Base-by-base conservation (phyloP, 2,329 filamentous ascomycete genomes). In the Aspergillus tanneri region DNA sequence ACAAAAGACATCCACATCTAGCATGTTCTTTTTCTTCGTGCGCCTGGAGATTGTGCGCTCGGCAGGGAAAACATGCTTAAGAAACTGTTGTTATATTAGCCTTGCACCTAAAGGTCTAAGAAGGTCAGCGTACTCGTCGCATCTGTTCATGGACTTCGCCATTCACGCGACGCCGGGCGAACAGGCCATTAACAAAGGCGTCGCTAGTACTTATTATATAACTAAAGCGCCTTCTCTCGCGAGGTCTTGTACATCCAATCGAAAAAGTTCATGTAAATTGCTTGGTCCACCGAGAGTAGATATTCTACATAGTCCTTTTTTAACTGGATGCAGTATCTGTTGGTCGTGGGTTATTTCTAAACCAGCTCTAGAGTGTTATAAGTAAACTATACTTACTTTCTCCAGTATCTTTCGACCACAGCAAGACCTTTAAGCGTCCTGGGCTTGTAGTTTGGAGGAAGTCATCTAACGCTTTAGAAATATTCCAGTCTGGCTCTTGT, bases 181-280 rank as follows among this genome's bases (percentile, higher is more conserved):
- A 62, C 32, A 63, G 52, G 57, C 37, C 58, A 62, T 49, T 61
- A 24, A 44, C 27, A 58, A 46, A 61, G 55, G 41, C 53, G 52
- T 19, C 54, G 51, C 56, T 16, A 62, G 48, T 63, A 64, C 49
- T 61, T 34, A 23, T 64, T 25, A 37, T 63, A 63, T 0, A 39
- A 61, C 10, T 62, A 32, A 34, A 60, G 55, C 3, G 8, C 2
- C 46, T 62, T 63, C 51, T 60, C 28, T 48, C 46, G 34, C 45
- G 47, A 63, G n/a, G 43, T 61, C 19, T 47, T 63, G 2, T 30
- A 59, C 22, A 62, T 63, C 58, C 21, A 63, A 23, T 63, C 47
- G 21, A 64, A 63, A 45, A 65, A 59, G 32, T 61, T 61, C 25
- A 60, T 62, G 4, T 63, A 60, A 35, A 62, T 59, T 10, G 53